Percentiles rank a stretch among this genome's conserved stretches.
Conservation (phyloP, 306 rosid species). For the Coriaria nepalensis region DNA sequence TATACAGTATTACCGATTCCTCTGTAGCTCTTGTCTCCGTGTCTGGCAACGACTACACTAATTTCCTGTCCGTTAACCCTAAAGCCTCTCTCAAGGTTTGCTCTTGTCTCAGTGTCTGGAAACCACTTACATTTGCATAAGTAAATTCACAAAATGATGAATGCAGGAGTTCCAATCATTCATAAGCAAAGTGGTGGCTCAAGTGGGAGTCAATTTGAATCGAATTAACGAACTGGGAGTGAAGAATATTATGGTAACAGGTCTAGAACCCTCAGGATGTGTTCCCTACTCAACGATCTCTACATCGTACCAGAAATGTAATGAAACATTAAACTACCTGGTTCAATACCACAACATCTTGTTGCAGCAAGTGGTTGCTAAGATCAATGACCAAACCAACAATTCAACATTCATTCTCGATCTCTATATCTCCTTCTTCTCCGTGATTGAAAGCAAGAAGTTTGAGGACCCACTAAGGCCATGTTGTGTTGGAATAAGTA, state of each 20-base stretch:
- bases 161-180: conserved; percentile 41
- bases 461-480: conserved; percentile 41
- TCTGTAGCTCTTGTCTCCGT: neutral
- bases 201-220: conserved; percentile 29
- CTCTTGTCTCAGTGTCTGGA: too few species aligned
- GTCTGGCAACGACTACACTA: neutral
- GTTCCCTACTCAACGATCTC: conserved; percentile 35
- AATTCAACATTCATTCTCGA: conserved; percentile 23
- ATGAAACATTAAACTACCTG: too few species aligned
- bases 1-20: neutral
- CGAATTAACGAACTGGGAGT: conserved; percentile 54
- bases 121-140: too few species aligned
- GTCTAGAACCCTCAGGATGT: conserved; percentile 68
- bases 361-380: conserved; percentile 26
- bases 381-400: conserved; percentile 26
- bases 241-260: conserved; percentile 37
- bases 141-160: too few species aligned
- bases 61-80: too few species aligned
- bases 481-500: conserved; percentile 46
- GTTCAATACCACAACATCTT: conserved; percentile 39
- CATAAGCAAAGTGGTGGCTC: conserved; percentile 42
- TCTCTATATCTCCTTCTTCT: conserved; percentile 43
- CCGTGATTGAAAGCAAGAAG: conserved; percentile 28
- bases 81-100: too few species aligned
- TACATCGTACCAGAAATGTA: conserved; percentile 39